Base-by-base conservation (phyloP, 1,139 yeast genomes). In the Zygosaccharomyces sapae region DNA sequence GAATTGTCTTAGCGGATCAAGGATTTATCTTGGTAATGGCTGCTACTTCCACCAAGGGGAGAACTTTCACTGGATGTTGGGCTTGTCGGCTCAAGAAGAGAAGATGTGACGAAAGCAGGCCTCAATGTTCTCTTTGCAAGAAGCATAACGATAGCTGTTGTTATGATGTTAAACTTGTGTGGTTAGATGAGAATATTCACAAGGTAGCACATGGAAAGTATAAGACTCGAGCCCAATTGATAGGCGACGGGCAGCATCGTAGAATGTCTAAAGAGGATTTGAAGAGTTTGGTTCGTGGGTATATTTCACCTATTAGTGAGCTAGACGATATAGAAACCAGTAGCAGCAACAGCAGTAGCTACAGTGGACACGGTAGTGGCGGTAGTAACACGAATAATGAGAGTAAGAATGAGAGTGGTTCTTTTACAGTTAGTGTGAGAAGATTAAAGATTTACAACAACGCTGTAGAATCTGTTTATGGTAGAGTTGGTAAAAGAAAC, bases 31-130 rank as follows among this genome's bases (percentile, higher is more conserved):
- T n/a, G 34, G 18, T 19, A 29, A 27, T 16, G 38, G 30, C 18
- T 8, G n/a, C 30, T 16, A 38, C 16, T 16, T 25, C 41, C 18
- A 24, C 10, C 33, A 52, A 54, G 39, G 58, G 56, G 7, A 55
- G 66, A 43, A 58, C 59, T 1, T 62, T 62, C 29, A 61, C 62
- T 7, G 66, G 66, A 5, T 62, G 66, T 47, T 62, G 66, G 66
- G 61, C 64, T 7, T 62, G 66, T 36, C 46, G 66, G 37, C 55
- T 57, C 20, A 61, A 59, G 45, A 62, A 62, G 42, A 52, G 63
- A 24, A 55, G 59, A 33, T 62, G 66, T 46, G 65, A 62, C 44
- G 57, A 58, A 40, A 34, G 34, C 2, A 58, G 51, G 45, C 65
- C 65, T 1, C 29, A 48, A 13, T 62, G 66, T 33, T 47, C 62